Conservation (phyloP, 768 basidiomycete species). For the Mycena haematopus region DNA sequence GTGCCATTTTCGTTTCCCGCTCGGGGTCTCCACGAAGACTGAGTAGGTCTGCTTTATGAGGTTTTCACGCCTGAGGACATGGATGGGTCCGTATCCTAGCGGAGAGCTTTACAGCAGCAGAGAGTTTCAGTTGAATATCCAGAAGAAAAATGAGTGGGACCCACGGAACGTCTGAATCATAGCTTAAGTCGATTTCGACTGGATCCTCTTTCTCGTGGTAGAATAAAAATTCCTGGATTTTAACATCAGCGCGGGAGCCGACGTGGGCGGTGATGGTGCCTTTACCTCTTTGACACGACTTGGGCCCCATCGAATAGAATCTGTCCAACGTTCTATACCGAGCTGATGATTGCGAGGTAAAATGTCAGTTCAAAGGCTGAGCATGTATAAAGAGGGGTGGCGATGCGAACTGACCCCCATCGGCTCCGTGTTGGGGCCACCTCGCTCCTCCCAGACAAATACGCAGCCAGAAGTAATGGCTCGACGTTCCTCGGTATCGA, state of each 20-base stretch:
- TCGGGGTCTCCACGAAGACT: constrained; percentile 69
- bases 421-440: constrained; percentile 62
- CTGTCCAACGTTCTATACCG: constrained; percentile 85
- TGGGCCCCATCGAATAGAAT: constrained; percentile 80
- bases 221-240: constrained; percentile 71
- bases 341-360: constrained; percentile 47
- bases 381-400: background rate
- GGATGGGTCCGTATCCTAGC: constrained; percentile 31
- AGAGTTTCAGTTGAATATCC: constrained; percentile 11
- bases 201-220: constrained; percentile 73
- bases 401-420: constrained; percentile 58
- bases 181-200: constrained; percentile 52
- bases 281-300: constrained; percentile 77
- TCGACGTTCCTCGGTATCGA: constrained; percentile 79
- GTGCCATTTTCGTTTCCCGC: constrained; percentile 82
- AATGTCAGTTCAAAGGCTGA: constrained; percentile 17
- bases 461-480: constrained; percentile 74
- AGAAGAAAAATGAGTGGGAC: constrained; percentile 33
- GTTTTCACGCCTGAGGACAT: constrained; percentile 46
- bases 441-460: constrained; percentile 86
- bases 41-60: constrained; percentile 85
- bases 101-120: constrained; percentile 30
- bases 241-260: constrained; percentile 6
- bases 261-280: constrained; percentile 20
- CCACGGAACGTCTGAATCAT: constrained; percentile 59